phyloP scores from a whole-genome alignment of 1,284 basidiomycete species.

The Naganishia sp. region DNA sequence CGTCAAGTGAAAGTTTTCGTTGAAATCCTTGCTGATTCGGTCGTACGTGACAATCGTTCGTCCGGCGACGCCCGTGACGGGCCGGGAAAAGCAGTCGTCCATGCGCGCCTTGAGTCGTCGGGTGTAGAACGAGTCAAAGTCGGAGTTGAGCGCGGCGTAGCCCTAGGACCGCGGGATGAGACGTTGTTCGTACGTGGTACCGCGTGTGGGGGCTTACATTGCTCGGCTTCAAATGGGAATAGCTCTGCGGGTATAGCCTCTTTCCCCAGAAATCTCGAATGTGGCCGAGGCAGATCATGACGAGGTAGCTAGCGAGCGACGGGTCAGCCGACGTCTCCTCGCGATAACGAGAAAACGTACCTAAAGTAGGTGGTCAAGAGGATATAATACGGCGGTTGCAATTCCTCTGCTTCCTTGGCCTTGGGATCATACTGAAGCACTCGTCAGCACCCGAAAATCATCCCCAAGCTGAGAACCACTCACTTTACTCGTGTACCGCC shows the following conservation, averaged over 20 bases:
- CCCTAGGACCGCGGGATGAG: conserved; percentile 60
- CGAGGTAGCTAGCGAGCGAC: conserved; percentile 68
- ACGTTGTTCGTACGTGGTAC: background rate
- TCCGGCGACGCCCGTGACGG: conserved; percentile 91
- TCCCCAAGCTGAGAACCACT: conserved; percentile 15
- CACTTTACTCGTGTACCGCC: conserved; percentile 52
- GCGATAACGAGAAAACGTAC: conserved; percentile 34
- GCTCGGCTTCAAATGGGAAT: conserved; percentile 76
- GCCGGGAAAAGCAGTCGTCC: conserved; percentile 94
- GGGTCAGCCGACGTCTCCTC: background rate
- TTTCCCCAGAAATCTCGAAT: conserved; percentile 95
- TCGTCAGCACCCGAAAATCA: background rate
- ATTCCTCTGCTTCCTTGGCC: conserved; percentile 61
- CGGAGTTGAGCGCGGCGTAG: conserved; percentile 94
- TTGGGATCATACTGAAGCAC: conserved; percentile 46
- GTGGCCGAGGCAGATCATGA: conserved; percentile 87
- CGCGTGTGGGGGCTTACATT: conserved; percentile 61
- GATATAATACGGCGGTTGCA: conserved; percentile 86
- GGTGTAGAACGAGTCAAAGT: conserved; percentile 99
- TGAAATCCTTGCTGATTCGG: conserved; percentile 79
- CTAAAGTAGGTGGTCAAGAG: conserved; percentile 84
- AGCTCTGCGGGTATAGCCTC: conserved; percentile 69
- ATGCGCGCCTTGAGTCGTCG: conserved; percentile 90
- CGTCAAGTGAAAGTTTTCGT: conserved; percentile 74
- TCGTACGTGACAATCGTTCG: conserved; percentile 88